Conservation (phyloP, 495 filamentous ascomycete genomes). For the Talaromyces borbonicus region DNA sequence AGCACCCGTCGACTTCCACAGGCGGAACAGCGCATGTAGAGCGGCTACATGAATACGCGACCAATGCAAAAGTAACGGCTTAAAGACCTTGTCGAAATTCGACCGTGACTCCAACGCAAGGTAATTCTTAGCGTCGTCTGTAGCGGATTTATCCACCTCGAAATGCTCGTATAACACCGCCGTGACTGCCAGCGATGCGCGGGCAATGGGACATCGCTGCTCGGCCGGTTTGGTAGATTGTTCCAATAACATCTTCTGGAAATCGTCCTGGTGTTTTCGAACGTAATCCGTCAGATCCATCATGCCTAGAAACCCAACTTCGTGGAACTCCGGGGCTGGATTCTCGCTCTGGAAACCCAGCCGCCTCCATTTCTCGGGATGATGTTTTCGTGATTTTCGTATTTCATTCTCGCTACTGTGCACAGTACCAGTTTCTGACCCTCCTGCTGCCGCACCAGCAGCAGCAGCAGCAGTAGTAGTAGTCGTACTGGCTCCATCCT, state of each 20-base stretch:
- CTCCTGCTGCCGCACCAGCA: too few relatives aligned
- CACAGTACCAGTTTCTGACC: background rate
- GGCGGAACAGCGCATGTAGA: slow-evolving; percentile 77
- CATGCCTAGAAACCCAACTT: slow-evolving; percentile 85
- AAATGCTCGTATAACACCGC: slow-evolving; percentile 91
- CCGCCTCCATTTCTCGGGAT: slow-evolving; percentile 88
- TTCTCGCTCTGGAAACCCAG: slow-evolving; percentile 88
- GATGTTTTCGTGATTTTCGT: slow-evolving; percentile 53
- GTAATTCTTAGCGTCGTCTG: slow-evolving; percentile 72
- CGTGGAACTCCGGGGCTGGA: slow-evolving; percentile 74
- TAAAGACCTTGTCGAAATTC: slow-evolving; percentile 78
- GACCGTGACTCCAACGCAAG: slow-evolving; percentile 65
- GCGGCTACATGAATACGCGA: slow-evolving; percentile 85
- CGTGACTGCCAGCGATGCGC: slow-evolving; percentile 80
- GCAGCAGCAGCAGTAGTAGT: background rate
- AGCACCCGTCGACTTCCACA: slow-evolving; percentile 87
- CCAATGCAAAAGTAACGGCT: slow-evolving; percentile 87
- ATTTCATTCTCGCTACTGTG: slow-evolving; percentile 32
- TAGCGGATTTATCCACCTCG: slow-evolving; percentile 77
- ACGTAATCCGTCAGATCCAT: slow-evolving; percentile 96
- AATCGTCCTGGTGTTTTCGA: slow-evolving; percentile 78
- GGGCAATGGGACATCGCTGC: slow-evolving; percentile 79
- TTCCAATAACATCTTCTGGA: slow-evolving; percentile 84
- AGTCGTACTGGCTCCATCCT: slow-evolving; percentile 19
- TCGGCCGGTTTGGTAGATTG: slow-evolving; percentile 64